These are phyloP conservation scores for Colletotrichum gigasporum DNA, from an alignment of 2,329 filamentous ascomycete species.

Conservation along the genomic window DNA sequence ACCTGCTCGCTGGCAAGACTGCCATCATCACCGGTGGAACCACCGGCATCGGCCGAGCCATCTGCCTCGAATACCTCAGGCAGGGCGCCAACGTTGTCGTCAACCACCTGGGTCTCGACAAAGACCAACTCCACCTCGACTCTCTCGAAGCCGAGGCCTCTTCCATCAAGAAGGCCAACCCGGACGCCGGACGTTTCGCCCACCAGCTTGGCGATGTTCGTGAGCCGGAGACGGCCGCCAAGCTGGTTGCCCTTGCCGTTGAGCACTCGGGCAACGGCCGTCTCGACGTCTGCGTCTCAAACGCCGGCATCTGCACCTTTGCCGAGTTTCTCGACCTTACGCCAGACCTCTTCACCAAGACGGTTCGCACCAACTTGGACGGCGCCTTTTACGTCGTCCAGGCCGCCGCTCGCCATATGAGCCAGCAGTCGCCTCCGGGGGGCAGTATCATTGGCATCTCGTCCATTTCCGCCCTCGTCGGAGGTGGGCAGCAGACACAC, in stretches of 20 bases:
- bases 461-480: slow-evolving; percentile 79
- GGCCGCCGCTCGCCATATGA: slow-evolving; percentile 87
- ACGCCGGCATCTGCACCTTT: slow-evolving; percentile 90
- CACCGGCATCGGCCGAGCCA: slow-evolving; percentile 88
- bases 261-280: slow-evolving; percentile 62
- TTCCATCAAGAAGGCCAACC: slow-evolving; percentile 53
- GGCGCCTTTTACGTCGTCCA: slow-evolving; percentile 91
- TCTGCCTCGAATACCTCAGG: slow-evolving; percentile 79
- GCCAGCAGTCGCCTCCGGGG: slow-evolving; percentile 69
- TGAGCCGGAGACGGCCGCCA: slow-evolving; percentile 74
- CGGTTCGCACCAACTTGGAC: slow-evolving; percentile 82
- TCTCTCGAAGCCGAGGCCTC: slow-evolving; percentile 63
- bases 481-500: slow-evolving; percentile 81
- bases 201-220: slow-evolving; percentile 82
- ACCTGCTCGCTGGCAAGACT: slow-evolving; percentile 77
- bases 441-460: slow-evolving; percentile 84
- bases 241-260: slow-evolving; percentile 74
- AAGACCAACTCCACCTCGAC: slow-evolving; percentile 60
- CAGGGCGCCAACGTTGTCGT: slow-evolving; percentile 84
- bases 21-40: slow-evolving; percentile 89
- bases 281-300: slow-evolving; percentile 84
- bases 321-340: slow-evolving; percentile 83
- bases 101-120: slow-evolving; percentile 76
- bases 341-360: slow-evolving; percentile 74
- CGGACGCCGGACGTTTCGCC: slow-evolving; percentile 65